Evolutionary conservation across 2,329 filamentous ascomycete species (phyloP), one percentile per base, ranked within the genome.

Genomic region (Atkinsonella hypoxylon): DNA sequence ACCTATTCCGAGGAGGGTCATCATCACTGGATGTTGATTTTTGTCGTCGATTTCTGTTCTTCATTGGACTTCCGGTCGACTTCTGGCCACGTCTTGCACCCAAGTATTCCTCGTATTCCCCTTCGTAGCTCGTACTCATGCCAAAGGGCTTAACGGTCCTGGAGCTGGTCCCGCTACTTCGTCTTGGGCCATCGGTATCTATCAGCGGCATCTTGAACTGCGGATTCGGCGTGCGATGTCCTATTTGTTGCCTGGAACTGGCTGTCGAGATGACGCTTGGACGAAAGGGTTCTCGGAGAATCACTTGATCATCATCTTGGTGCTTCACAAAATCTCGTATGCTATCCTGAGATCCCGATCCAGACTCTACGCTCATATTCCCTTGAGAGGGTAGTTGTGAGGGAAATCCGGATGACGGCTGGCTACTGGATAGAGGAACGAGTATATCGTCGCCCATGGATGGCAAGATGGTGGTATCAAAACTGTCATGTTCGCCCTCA

Each of bases 401-500:
- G 12, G 73, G 74, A n/a, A 64, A 48, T 18, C 61, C 62, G 11
- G 61, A 61, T 1, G 66, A 67, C 5, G 65, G 47, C 53, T 60
- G 53, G 42, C 69, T 65, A 58, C 70, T 70, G 44, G 70, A 71
- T 1, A 68, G 54, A 39, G 68, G 60, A 30, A 63, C 52, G 26
- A 68, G 53, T 47, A 67, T 57, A 22, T 64, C 69, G 34, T 69
- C 66, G 36, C 56, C 71, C 43, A 68, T 66, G 26, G 71, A 69
- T 8, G 73, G 70, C 15, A 79, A 63, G 49, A 79, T 67, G 10
- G 73, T 72, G 6, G 76, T 78, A 56, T 79, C 77, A 60, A 81
- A 81, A 58, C 76, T 79, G 59, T 81, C 77, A 61, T 80, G 73
- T 51, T 80, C 77, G 59, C 74, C 76, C 52, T 81, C 78, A 12